Conservation (phyloP, 768 basidiomycete genomes). For the Rhizopogon vesiculosus region DNA sequence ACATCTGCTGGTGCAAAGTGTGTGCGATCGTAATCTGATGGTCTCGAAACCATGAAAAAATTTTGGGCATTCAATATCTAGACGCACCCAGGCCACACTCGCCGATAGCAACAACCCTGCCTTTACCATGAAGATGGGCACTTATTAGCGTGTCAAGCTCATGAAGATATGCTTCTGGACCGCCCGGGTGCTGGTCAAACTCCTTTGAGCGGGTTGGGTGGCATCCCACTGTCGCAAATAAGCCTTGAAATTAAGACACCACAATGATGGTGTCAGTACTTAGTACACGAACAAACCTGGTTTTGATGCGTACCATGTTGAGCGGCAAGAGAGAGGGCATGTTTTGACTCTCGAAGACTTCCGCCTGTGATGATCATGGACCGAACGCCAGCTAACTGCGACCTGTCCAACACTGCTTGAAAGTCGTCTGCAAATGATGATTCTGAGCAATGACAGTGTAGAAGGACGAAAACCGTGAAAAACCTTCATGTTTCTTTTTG, state of each 20-base stretch:
- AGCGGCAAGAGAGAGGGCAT: slow-evolving; percentile 58
- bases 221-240: slow-evolving; percentile 74
- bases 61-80: neutral
- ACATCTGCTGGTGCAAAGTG: slow-evolving; percentile 56
- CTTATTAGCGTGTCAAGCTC: slow-evolving; percentile 53
- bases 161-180: slow-evolving; percentile 56
- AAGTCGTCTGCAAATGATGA: slow-evolving; percentile 50
- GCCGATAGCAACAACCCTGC: slow-evolving; percentile 67
- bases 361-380: slow-evolving; percentile 77
- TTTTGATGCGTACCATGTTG: slow-evolving; percentile 36
- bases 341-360: slow-evolving; percentile 56
- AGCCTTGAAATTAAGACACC: slow-evolving; percentile 29
- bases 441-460: neutral
- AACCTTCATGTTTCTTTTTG: slow-evolving; percentile 46
- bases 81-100: slow-evolving; percentile 71
- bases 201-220: slow-evolving; percentile 75
- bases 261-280: slow-evolving; percentile 1
- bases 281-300: neutral
- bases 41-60: neutral
- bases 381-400: slow-evolving; percentile 54
- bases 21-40: slow-evolving; percentile 70
- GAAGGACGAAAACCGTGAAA: slow-evolving; percentile 1
- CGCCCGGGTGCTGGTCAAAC: slow-evolving; percentile 53
- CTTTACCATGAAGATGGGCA: slow-evolving; percentile 43
- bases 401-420: slow-evolving; percentile 49